Evolutionary conservation across 2,329 filamentous ascomycete genomes (phyloP), one percentile per base, ranked within the genome.

Genomic region (Pseudocercospora fuligena): DNA sequence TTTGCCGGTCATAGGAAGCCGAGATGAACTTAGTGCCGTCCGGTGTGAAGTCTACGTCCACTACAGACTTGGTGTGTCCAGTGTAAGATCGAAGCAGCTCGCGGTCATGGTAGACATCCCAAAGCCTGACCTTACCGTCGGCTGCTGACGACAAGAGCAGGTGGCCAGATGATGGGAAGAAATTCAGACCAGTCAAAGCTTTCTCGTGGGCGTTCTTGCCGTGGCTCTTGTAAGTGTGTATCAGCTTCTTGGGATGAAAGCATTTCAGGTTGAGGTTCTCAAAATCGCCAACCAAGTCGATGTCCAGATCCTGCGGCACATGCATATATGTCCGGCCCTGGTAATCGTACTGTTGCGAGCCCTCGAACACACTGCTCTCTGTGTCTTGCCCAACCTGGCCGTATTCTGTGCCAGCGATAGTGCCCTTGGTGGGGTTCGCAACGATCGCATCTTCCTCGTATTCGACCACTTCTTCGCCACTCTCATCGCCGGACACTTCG

Each of bases 281-380:
- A 76, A 88, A 80, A 75, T 90, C 93, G 73, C 92, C 92, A 53
- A 85, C 79, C 73, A 99, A 84, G 77, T 97, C 92, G 77, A 97
- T 84, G 76, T 93, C 92, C 80, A 97, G 82, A 78, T 97, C 94
- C 78, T 93, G 93, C 3, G 95, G 95, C 54, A 98, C 86, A 80
- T 99, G 95, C 94, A 99, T 97, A 78, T 97, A 99, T 36, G 94
- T 97, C 71, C 95, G 86, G 57, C 95, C 95, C 78, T 96, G 92
- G 82, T 99, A 99, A 79, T 99, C 95, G 83, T 89, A 90, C 80
- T 95, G 84, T 76, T 92, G 85, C 47, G 86, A 86, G 69, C 94
- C 95, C 75, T 97, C 91, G 81, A 98, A 99, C 53, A 89, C 90
- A 51, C 90, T 93, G 61, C 90, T 95, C 82, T 99, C 95, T 59